Conservation (phyloP, 1,284 basidiomycete genomes). For the Puccinia coronata region DNA sequence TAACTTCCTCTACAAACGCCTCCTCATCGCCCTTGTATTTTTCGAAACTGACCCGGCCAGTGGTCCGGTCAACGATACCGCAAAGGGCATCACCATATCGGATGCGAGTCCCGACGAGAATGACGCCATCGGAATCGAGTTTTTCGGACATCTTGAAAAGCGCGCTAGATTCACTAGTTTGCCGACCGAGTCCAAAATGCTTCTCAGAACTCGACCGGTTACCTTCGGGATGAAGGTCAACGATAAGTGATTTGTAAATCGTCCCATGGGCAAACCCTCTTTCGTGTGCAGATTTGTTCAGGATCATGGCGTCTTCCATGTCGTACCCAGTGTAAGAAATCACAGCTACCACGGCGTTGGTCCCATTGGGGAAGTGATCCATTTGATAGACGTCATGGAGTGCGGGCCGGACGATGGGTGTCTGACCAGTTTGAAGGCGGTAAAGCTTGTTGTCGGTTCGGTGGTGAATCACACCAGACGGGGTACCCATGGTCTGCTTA, state of each 20-base stretch:
- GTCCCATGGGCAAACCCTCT: constrained; percentile 96
- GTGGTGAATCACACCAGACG: constrained; percentile 82
- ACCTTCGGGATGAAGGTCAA: constrained; percentile 70
- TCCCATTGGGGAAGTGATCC: constrained; percentile 98
- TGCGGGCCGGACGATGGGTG: constrained; percentile 86
- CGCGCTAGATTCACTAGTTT: constrained; percentile 65
- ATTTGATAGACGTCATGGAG: constrained; percentile 96
- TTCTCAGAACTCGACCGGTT: constrained; percentile 61
- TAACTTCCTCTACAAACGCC: constrained; percentile 87
- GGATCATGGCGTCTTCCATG: constrained; percentile 99
- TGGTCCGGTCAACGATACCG: constrained; percentile 85
- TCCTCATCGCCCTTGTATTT: constrained; percentile 97
- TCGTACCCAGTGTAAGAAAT: constrained; percentile 99
- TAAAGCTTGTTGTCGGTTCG: constrained; percentile 99
- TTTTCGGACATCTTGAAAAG: constrained; percentile 63
- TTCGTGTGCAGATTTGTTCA: constrained; percentile 98
- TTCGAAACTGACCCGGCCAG: constrained; percentile 77
- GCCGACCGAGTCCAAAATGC: constrained; percentile 82
- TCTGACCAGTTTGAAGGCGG: constrained; percentile 91
- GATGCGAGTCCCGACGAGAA: constrained; percentile 72
- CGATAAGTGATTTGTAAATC: constrained; percentile 90
- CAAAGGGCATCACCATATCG: constrained; percentile 74
- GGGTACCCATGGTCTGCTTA: constrained; percentile 99
- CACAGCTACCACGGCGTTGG: constrained; percentile 96
- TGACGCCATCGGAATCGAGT: constrained; percentile 82